Evolutionary conservation across 495 filamentous ascomycete genomes (phyloP), one percentile per base, ranked within the genome.

Genomic region (Echria macrotheca): DNA sequence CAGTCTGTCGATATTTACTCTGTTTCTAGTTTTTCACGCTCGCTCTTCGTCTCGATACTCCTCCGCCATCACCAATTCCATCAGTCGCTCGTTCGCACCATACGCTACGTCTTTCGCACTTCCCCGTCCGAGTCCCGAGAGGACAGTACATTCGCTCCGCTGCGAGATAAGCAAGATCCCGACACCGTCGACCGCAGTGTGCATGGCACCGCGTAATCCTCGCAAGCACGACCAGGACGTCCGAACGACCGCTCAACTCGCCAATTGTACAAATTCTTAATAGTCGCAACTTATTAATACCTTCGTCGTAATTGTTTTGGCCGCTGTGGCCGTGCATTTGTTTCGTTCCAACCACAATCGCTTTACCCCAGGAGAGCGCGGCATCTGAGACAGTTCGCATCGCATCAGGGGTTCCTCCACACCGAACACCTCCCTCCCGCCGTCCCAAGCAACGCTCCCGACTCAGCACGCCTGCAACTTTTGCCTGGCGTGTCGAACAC

Each of bases 341-440:
- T 50, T 50, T 50, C 41, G 37, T 44, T 36, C 33, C 41, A 46
- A 36, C 40, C 38, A 40, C 46, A 28, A 10, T 29, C 46, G 35
- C 46, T 48, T n/a, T 23, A 39, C 19, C 14, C 35, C 46, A 39
- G 46, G 10, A 28, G n/a, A 33, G 41, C 18, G 46, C 49, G 23
- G 35, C 53, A 57, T 55, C 53, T 59, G 61, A 64, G 61, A 61
- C 61, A 55, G 23, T 32, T 36, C 47, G 31, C 48, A 44, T 41
- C 51, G 28, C 45, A 55, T 55, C 41, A 57, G 56, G 58, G 58
- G 58, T 49, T 43, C 52, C 43, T 40, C 50, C 42, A 26, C 53
- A 47, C 26, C 38, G 52, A 53, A 52, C 45, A 49, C 53, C 31
- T 46, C 44, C 48, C 53, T 38, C 18, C 49, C 42, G 12, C 28